Base-by-base conservation (phyloP, 768 basidiomycete species). In the Neoboletus magnificus region DNA sequence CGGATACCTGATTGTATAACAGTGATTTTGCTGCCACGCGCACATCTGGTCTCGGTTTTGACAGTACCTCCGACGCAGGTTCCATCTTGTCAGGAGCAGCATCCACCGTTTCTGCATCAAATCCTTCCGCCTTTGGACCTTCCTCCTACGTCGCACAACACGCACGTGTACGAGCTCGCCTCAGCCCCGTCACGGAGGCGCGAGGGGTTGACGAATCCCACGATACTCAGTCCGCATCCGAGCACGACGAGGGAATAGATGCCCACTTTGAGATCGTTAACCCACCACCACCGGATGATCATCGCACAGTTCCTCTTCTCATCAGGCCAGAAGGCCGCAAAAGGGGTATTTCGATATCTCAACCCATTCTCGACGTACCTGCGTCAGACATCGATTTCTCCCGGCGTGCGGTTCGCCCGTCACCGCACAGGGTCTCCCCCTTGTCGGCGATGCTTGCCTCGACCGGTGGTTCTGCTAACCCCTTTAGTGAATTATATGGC, bases 401-500 rank as follows among this genome's bases (percentile, higher is more conserved):
- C 7, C 80, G 84, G 7, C 79, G 73, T 62, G 77, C 75, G 41
- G 76, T 90, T 6, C 59, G 62, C 0, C 76, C 81, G 0, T 48
- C 69, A 10, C 74, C 70, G 29, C 71, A 79, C 0, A 75, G 68
- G 11, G 78, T 76, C 63, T 94, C 92, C 1, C 81, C 85, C 25
- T 74, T 97, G 18, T 85, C 89, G 0, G 75, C 85, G 1, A 84
- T 91, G 76, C 79, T 98, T 25, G 87, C 87, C 2, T 80, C 87
- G 2, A 79, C 79, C 9, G 75, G 80, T 37, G 77, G 82, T 15
- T 68, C 75, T 39, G 79, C 87, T 11, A 97, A 96, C 68, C 94
- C 96, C 1, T 97, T 95, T 70, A 79, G 87, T 7, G 87, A 94
- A 62, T 73, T 90, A 29, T 98, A 98, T 67, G 87, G 87, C 9